Evolutionary conservation across 2,329 filamentous ascomycete species (phyloP), one percentile per base, ranked within the genome.

Genomic region (Dissoconium aciculare): DNA sequence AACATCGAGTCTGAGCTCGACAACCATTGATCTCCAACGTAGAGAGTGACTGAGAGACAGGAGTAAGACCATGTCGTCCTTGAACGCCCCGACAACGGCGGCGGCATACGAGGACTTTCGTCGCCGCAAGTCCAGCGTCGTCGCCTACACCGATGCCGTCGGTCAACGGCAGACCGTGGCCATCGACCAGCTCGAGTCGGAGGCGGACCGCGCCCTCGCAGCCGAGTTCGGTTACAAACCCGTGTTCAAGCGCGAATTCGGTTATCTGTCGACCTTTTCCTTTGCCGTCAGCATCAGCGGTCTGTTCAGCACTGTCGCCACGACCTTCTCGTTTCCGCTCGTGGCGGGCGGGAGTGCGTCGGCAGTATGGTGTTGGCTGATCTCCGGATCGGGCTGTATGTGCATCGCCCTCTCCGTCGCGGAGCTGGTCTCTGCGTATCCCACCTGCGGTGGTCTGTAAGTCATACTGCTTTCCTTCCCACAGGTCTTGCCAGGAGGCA

Each of bases 231-330:
- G 47, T 17, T 50, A 50, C 43, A 49, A 49, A 38, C 47, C 45
- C 3, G 67, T 71, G 32, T 69, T 71, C 54, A 67, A 68, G 50
- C 62, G 69, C 39, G 66, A 72, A 43, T 73, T 73, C 40, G 61
- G 61, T 33, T 69, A 67, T 33, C 53, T 67, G 10, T 69, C 68
- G 39, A 67, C 66, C 38, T 69, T 74, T 50, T 71, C 67, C 31
- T 74, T 72, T 43, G 69, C 69, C 30, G 63, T 72, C 43, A 64
- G 59, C 42, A 67, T 72, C 41, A 63, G 58, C 28, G 67, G 67
- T 26, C 56, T 71, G 12, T 71, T 68, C 43, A 59, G 66, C 15
- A 69, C 66, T 5, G 60, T 67, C 36, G 62, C 64, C 41, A 69
- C 67, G 3, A 71, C 68, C 17, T 67, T 69, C 43, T 56, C 55